Conservation (phyloP, 1,139 yeast species). For the Hemisphaericaspora xylanilytica region DNA sequence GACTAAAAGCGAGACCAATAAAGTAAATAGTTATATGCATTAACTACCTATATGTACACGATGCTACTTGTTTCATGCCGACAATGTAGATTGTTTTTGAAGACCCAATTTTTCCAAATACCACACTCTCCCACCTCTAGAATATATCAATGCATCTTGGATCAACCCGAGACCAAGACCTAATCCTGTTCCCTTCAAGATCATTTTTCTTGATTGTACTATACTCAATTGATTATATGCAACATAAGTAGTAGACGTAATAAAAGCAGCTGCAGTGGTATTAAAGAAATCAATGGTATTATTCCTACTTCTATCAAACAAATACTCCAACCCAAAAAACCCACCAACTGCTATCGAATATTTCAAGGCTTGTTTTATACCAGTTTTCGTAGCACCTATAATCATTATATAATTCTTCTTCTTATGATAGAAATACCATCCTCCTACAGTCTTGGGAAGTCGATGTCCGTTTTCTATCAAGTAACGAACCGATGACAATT, state of each 20-base stretch:
- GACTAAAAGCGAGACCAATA: conserved; percentile 2
- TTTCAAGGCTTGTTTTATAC: conserved; percentile 43
- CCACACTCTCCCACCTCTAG: conserved; percentile 66
- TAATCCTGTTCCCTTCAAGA: conserved; percentile 52
- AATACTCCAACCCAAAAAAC: conserved; percentile 62
- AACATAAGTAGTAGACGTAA: conserved; percentile 40
- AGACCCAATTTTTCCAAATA: conserved; percentile 36
- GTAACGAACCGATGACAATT: conserved; percentile 55
- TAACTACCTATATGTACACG: not conserved
- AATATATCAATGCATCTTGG: conserved; percentile 60
- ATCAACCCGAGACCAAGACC: conserved; percentile 62
- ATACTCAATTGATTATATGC: conserved; percentile 42
- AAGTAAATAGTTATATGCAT: not conserved
- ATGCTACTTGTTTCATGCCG: too few relatives aligned
- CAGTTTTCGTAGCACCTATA: conserved; percentile 49
- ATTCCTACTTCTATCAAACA: conserved; percentile 49
- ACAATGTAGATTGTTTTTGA: not conserved
- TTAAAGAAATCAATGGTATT: conserved; percentile 59
- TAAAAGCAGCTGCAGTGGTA: conserved; percentile 55
- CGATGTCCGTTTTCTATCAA: conserved; percentile 83
- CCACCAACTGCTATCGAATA: conserved; percentile 47
- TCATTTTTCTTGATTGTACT: conserved; percentile 47
- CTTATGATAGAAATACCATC: conserved; percentile 89
- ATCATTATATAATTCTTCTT: conserved; percentile 77
- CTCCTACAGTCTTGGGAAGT: conserved; percentile 73